Evolutionary conservation across 179 eudicot genomes (phyloP).

Genomic region (Camellia oleifera): DNA sequence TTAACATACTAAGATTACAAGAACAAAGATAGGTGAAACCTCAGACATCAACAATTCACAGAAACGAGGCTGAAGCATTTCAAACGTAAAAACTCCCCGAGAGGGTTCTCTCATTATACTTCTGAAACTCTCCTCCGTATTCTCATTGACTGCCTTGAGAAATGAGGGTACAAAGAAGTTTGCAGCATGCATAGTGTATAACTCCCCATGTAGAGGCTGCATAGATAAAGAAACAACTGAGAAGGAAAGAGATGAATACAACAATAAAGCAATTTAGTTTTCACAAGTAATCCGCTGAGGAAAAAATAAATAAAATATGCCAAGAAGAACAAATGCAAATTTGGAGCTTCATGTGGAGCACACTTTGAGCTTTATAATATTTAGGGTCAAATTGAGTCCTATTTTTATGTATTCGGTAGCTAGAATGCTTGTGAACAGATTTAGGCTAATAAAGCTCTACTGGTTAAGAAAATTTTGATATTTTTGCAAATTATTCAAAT

Average conservation of each 20-base stretch:
- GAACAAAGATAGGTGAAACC: slow-evolving; percentile 39
- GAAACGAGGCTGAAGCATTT: slow-evolving; percentile 81
- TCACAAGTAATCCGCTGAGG: background rate
- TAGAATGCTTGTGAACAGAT: too few relatives aligned
- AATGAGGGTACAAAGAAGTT: slow-evolving; percentile 78
- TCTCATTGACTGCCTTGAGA: slow-evolving; percentile 68
- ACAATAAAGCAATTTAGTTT: slow-evolving; percentile 11
- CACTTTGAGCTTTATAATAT: too few relatives aligned
- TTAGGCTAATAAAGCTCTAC: too few relatives aligned
- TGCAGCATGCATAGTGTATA: slow-evolving; percentile 61
- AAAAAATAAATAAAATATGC: background rate
- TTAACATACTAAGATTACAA: slow-evolving; percentile 10
- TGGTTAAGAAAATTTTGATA: too few relatives aligned
- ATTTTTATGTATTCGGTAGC: too few relatives aligned
- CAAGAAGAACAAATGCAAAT: too few relatives aligned
- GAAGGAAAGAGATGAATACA: slow-evolving; percentile 14
- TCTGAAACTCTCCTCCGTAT: slow-evolving; percentile 68
- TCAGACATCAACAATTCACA: slow-evolving; percentile 74
- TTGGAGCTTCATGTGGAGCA: too few relatives aligned
- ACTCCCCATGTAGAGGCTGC: slow-evolving; percentile 72
- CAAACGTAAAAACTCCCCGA: slow-evolving; percentile 85
- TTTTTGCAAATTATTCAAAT: too few relatives aligned
- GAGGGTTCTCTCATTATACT: slow-evolving; percentile 75
- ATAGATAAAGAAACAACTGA: slow-evolving; percentile 16
- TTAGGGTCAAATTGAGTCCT: too few relatives aligned